Evolutionary conservation across 2,329 filamentous ascomycete species (phyloP).

Genomic region (Ophiostoma sp.): DNA sequence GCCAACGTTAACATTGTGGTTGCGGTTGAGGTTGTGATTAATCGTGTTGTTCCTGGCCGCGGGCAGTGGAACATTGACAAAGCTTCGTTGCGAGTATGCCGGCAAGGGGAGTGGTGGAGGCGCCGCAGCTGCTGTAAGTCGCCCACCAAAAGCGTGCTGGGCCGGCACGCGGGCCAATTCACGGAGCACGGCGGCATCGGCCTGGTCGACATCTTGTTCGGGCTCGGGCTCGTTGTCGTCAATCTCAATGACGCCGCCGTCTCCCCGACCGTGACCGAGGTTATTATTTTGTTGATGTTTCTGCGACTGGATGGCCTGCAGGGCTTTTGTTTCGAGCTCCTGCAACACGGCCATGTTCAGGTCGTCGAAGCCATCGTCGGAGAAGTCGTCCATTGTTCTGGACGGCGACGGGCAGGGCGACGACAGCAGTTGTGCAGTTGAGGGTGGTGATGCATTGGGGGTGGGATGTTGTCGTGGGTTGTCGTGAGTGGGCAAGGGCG

Average conservation of each 20-base stretch:
- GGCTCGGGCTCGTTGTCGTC: slow-evolving; percentile 18
- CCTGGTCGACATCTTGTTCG: slow-evolving; percentile 22
- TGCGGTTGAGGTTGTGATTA: neutral
- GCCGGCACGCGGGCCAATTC: slow-evolving; percentile 29
- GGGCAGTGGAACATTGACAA: slow-evolving; percentile 27
- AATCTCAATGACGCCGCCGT: neutral
- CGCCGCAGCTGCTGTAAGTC: slow-evolving; percentile 27
- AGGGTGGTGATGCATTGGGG: slow-evolving; percentile 6
- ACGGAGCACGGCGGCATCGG: slow-evolving; percentile 28
- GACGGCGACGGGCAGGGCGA: neutral
- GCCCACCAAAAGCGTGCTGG: slow-evolving; percentile 25
- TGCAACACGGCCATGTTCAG: slow-evolving; percentile 58
- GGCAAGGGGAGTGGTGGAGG: slow-evolving; percentile 27
- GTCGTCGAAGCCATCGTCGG: slow-evolving; percentile 63
- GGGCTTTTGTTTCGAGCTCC: slow-evolving; percentile 59
- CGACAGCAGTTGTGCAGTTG: neutral
- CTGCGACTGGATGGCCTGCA: slow-evolving; percentile 38
- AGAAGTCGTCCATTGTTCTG: slow-evolving; percentile 56
- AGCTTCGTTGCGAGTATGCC: slow-evolving; percentile 27
- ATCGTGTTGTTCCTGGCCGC: neutral
- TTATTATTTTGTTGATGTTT: slow-evolving; percentile 14
- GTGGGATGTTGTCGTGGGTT: neutral
- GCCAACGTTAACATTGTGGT: neutral
- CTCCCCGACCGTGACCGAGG: neutral
- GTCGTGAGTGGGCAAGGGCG: neutral